Base-by-base conservation (phyloP, 306 rosid genomes). In the Cucumis melo region DNA sequence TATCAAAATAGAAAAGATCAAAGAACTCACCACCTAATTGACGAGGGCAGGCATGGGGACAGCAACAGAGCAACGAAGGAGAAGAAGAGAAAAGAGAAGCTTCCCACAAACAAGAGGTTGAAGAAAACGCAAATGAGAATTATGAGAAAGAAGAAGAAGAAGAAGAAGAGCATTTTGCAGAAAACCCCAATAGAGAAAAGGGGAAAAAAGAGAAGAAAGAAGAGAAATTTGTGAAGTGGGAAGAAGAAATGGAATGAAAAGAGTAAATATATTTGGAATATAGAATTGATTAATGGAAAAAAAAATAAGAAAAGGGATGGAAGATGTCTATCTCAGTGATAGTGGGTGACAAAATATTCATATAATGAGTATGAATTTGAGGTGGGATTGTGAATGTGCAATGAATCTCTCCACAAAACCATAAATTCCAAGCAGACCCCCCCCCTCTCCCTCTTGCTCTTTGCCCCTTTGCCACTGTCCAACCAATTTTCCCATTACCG, bases 31-130 rank as follows among this genome's bases (percentile, higher is more conserved):
- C 93, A 76, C 88, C 81, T 44, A 88, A 77, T 92, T 90, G 81
- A 89, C 85, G 78, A 90, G 91, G 74, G 96, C 58, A 81, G 96
- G 86, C 99, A 95, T 95, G 93, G 85, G 71, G 14, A 57, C 80
- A 71, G 58, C 10, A 71, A 15, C 54, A 56, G 80, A n/a, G 41
- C 32, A 27, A 24, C 14, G 76, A 54, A 54, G 72, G 41, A 80
- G 11, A 78, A 86, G 21, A 82, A 55, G 41, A 78, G 73, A 68
- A 80, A 62, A 8, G 57, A 42, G 4, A 73, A 74, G 0, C 42
- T 20, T 38, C 39, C 56, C 36, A 27, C 8, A 19, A 63, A 44
- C 68, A 55, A 50, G 56, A 46, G 75, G 73, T 72, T 58, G 74
- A 59, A 24, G 58, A 42, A 75, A 51, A 54, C 20, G 73, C 66